Conservation (phyloP, 2,329 filamentous ascomycete species). For the Beauveria caledonica region DNA sequence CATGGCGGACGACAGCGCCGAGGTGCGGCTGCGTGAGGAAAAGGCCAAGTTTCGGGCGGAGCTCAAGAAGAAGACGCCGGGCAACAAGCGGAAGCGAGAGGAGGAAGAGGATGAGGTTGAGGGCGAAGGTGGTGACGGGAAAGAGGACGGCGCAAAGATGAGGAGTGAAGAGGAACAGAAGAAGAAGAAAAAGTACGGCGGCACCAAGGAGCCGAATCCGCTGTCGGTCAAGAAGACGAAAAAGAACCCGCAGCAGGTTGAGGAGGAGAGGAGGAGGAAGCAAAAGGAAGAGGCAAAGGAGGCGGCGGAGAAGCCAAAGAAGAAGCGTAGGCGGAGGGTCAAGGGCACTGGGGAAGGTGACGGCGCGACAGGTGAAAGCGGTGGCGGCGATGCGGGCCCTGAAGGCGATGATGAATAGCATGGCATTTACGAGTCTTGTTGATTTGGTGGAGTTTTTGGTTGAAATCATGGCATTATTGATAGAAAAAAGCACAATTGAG, state of each 20-base stretch:
- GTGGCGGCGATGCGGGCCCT: constrained; percentile 21
- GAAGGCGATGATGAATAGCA: constrained; percentile 19
- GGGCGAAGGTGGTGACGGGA: constrained; percentile 33
- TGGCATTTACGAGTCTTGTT: not conserved
- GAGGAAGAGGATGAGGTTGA: constrained; percentile 26
- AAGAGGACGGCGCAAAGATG: constrained; percentile 17
- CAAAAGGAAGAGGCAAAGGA: constrained; percentile 15
- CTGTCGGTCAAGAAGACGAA: constrained; percentile 63
- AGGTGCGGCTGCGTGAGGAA: constrained; percentile 60
- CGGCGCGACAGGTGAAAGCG: constrained; percentile 18
- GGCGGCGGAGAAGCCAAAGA: constrained; percentile 23
- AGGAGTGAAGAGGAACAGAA: constrained; percentile 33
- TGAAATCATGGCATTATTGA: not conserved
- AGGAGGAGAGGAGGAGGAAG: constrained; percentile 17
- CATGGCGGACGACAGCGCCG: constrained; percentile 60
- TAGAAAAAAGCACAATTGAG: not conserved
- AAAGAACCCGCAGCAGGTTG: constrained; percentile 30
- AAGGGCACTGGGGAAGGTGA: constrained; percentile 20
- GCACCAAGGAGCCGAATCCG: constrained; percentile 63
- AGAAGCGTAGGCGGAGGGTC: constrained; percentile 29
- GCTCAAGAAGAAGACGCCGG: constrained; percentile 42
- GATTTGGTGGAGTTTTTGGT: not conserved
- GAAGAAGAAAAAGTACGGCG: constrained; percentile 51
- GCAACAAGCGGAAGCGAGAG: constrained; percentile 43
- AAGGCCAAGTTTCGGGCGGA: constrained; percentile 65